phyloP scores from a whole-genome alignment of 768 basidiomycete genomes.

The Thelephora ganbajun region DNA sequence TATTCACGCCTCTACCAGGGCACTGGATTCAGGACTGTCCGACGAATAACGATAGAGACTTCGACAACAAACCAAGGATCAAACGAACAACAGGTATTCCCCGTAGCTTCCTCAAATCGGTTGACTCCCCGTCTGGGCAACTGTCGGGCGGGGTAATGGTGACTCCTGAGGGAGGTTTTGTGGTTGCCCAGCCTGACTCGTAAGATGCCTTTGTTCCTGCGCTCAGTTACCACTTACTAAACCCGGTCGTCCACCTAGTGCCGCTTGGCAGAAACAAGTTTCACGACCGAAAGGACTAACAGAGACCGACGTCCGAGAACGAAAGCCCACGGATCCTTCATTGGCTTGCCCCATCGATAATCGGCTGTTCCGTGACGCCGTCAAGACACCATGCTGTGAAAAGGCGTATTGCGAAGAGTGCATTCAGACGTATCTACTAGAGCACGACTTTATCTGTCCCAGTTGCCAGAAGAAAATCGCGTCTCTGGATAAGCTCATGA shows the following conservation, averaged over 20 bases:
- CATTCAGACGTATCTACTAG: conserved; percentile 85
- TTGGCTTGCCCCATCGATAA: conserved; percentile 86
- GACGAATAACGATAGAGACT: conserved; percentile 91
- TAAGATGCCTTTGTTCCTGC: conserved; percentile 27
- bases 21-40: conserved; percentile 99
- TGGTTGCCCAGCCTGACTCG: conserved; percentile 94
- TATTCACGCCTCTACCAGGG: conserved; percentile 31
- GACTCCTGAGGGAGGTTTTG: conserved; percentile 95
- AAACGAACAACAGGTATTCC: conserved; percentile 98
- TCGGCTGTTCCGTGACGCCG: conserved; percentile 86
- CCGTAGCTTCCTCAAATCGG: conserved; percentile 90
- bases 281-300: conserved; percentile 69
- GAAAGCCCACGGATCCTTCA: conserved; percentile 60
- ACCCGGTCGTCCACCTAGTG: conserved; percentile 29
- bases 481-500: conserved; percentile 73
- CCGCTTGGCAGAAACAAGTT: conserved; percentile 90
- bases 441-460: conserved; percentile 91
- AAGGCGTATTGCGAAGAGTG: conserved; percentile 94
- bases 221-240: neutral
- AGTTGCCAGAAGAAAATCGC: conserved; percentile 79
- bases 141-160: conserved; percentile 89
- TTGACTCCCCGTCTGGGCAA: conserved; percentile 73
- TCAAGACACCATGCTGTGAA: conserved; percentile 90
- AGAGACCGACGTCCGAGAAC: conserved; percentile 80
- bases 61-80: conserved; percentile 87